These are phyloP conservation scores for Colletotrichum caudatum DNA, from an alignment of 2,329 filamentous ascomycete genomes.

Conservation along the genomic window DNA sequence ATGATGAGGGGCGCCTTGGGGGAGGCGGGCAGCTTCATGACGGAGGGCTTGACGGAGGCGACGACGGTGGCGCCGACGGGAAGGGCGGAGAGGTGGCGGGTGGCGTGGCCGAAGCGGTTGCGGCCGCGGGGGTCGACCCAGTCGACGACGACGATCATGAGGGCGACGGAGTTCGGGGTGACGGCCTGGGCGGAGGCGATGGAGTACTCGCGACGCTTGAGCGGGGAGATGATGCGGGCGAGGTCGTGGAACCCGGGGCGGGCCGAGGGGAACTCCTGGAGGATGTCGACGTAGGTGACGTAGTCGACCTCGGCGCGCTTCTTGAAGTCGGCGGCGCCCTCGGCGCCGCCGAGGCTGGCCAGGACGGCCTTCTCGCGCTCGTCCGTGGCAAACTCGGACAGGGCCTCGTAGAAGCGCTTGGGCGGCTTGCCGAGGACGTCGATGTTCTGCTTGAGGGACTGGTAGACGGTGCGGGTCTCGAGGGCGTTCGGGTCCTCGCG, in stretches of 20 bases:
- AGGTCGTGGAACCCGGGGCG: slow-evolving; percentile 91
- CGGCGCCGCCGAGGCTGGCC: slow-evolving; percentile 78
- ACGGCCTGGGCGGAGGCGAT: slow-evolving; percentile 98
- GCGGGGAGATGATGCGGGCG: slow-evolving; percentile 84
- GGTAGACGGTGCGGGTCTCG: slow-evolving; percentile 92
- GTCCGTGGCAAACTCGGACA: slow-evolving; percentile 87
- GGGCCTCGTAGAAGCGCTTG: slow-evolving; percentile 96
- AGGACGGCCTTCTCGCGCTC: slow-evolving; percentile 86
- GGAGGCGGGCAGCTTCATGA: slow-evolving; percentile 95
- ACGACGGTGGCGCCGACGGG: slow-evolving; percentile 83
- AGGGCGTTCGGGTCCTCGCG: slow-evolving; percentile 80
- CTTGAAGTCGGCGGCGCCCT: slow-evolving; percentile 92
- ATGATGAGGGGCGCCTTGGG: slow-evolving; percentile 96
- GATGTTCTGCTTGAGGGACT: slow-evolving; percentile 90
- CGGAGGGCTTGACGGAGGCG: slow-evolving; percentile 95
- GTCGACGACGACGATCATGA: slow-evolving; percentile 97
- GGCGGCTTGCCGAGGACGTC: slow-evolving; percentile 97
- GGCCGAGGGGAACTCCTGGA: slow-evolving; percentile 90
- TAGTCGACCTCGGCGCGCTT: slow-evolving; percentile 90
- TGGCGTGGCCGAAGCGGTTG: slow-evolving; percentile 92
- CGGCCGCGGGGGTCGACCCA: slow-evolving; percentile 93
- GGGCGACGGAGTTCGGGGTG: slow-evolving; percentile 86
- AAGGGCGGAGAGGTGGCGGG: slow-evolving; percentile 85
- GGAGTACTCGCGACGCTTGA: slow-evolving; percentile 99
- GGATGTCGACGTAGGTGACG: slow-evolving; percentile 88